These are phyloP conservation scores for Ophiosphaerella korrae DNA, from an alignment of 2,329 filamentous ascomycete species.

Conservation along the genomic window DNA sequence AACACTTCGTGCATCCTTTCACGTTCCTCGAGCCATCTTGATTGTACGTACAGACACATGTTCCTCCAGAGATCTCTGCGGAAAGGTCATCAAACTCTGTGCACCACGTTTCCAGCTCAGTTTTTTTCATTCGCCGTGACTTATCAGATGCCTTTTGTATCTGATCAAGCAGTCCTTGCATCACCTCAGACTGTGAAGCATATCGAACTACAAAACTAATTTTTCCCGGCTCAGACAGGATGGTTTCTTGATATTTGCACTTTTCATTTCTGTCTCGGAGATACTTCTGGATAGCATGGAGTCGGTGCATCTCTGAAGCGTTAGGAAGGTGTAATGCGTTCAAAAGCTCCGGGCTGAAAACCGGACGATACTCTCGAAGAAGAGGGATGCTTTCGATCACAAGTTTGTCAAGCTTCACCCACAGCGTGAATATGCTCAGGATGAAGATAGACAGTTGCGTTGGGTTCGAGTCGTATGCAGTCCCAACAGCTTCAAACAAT, in stretches of 20 bases:
- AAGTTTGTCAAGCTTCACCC: conserved; percentile 61
- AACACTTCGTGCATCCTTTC: too few species aligned
- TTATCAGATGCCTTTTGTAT: conserved; percentile 45
- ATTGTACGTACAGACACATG: too few species aligned
- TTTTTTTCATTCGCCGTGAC: conserved; percentile 48
- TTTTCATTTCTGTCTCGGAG: background rate
- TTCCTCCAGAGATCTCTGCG: too few species aligned
- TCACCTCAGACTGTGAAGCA: conserved; percentile 42
- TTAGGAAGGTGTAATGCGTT: conserved; percentile 61
- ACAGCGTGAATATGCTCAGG: conserved; percentile 62
- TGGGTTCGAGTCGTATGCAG: conserved; percentile 52
- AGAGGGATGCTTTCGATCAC: conserved; percentile 53
- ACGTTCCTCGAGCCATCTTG: too few species aligned
- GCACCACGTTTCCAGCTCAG: conserved; percentile 24
- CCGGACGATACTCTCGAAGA: conserved; percentile 58
- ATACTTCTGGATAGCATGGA: conserved; percentile 58
- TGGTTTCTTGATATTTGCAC: conserved; percentile 38
- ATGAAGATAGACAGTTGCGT: conserved; percentile 60
- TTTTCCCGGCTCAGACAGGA: conserved; percentile 53
- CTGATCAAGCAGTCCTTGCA: conserved; percentile 36
- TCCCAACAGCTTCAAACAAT: conserved; percentile 21
- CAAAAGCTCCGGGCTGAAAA: conserved; percentile 57
- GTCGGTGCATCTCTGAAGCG: conserved; percentile 55
- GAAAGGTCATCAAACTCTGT: too few species aligned
- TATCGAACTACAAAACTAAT: conserved; percentile 57